Evolutionary conservation across 2,329 filamentous ascomycete genomes (phyloP), one percentile per base, ranked within the genome.

Genomic region (Phialophora chinensis): DNA sequence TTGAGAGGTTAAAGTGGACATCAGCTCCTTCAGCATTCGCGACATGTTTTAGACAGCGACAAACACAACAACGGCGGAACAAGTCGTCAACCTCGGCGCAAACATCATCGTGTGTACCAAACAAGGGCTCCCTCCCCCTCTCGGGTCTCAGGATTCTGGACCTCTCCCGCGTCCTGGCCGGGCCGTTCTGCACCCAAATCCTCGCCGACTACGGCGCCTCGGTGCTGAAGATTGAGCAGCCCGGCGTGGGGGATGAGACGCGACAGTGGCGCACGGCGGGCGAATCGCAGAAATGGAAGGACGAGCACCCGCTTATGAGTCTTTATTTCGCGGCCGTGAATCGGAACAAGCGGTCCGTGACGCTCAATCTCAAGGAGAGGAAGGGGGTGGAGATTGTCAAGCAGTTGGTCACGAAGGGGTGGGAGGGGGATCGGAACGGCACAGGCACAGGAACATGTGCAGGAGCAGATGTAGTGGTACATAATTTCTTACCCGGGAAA

Each of bases 401-500:
- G 50, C 50, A 60, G 8, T 38, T 71, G 31, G 53, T 65, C 12
- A 53, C 61, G 8, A 14, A 60, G n/a, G 53, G 53, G 31, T 61
- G 58, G 58, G 58, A 61, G 2, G 58, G 47, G 7, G 29, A 35
- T 20, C 5, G 52, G 52, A 54, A 17, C 35, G 1, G 14, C 35
- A 27, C 49, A 49, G 35, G 17, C 38, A 20, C 17, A 44, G 38
- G 38, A 31, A 8, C 29, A 7, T 1, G 29, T 3, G 38, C 14
- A n/a, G 47, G 59, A 2, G 63, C 35, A n/a, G 68, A 71, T 49
- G 66, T 71, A 0, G 55, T 62, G 73, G 65, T 72, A 17, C 55
- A 72, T 29, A 72, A 72, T 53, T 70, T 72, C 54, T 53, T 60
- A 14, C 83, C 83, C 0, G 80, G 81, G 1, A 80, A 79, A 62